These are phyloP conservation scores for Silene uniflora DNA, from an alignment of 148 eudicot species.

Conservation along the genomic window DNA sequence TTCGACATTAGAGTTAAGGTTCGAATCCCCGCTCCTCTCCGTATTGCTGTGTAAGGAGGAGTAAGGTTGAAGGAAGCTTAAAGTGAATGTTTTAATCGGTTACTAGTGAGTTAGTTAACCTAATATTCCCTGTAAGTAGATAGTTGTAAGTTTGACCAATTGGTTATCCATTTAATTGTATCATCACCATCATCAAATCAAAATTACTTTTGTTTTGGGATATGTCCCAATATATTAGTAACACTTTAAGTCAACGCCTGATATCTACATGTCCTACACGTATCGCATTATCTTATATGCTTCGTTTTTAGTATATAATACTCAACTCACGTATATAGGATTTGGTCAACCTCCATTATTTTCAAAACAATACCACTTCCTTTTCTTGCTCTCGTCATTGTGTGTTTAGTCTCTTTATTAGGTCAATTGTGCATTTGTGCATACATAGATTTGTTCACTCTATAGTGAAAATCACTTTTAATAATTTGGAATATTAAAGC, in stretches of 20 bases:
- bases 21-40: too few species aligned
- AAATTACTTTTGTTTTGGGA: background rate
- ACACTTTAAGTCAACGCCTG: constrained; percentile 13
- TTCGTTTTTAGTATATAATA: too few species aligned
- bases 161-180: too few species aligned
- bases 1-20: too few species aligned
- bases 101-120: constrained; percentile 30
- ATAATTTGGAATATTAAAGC: too few species aligned
- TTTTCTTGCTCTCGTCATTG: background rate
- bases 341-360: constrained; percentile 11
- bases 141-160: background rate
- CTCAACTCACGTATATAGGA: background rate
- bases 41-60: constrained; percentile 8
- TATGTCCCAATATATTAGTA: too few species aligned
- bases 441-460: too few species aligned
- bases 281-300: background rate
- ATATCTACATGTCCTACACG: constrained; percentile 8
- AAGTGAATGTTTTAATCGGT: background rate
- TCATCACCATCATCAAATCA: too few species aligned
- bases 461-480: too few species aligned
- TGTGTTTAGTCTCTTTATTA: too few species aligned
- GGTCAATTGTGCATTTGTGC: background rate
- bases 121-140: constrained; percentile 13
- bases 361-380: background rate
- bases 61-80: constrained; percentile 13